phyloP scores from a whole-genome alignment of 768 basidiomycete genomes.

The Boletales sp. region DNA sequence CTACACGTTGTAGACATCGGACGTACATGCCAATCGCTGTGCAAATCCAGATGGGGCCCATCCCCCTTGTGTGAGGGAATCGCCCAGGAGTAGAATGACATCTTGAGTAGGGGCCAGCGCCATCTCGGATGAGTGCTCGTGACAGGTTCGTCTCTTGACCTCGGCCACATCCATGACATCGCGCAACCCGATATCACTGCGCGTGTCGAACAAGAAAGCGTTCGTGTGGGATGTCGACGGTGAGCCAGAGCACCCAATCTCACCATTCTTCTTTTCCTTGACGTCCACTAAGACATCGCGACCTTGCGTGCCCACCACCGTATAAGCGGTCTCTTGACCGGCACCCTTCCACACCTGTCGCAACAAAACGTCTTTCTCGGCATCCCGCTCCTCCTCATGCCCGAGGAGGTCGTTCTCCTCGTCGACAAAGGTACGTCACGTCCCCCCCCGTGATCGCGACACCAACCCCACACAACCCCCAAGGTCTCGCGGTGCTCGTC shows the following conservation, averaged over 20 bases:
- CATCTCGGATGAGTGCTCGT: slow-evolving; percentile 35
- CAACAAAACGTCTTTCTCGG: slow-evolving; percentile 98
- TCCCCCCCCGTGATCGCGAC: not conserved
- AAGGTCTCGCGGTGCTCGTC: slow-evolving; percentile 75
- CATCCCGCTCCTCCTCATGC: slow-evolving; percentile 81
- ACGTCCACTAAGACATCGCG: slow-evolving; percentile 61
- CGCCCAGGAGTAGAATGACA: slow-evolving; percentile 72
- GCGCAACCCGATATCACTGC: slow-evolving; percentile 46
- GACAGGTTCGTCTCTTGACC: too few relatives aligned
- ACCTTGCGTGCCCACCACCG: slow-evolving; percentile 73
- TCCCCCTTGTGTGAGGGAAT: slow-evolving; percentile 72
- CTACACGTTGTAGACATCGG: not conserved
- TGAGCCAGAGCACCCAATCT: slow-evolving; percentile 26
- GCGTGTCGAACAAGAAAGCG: slow-evolving; percentile 73
- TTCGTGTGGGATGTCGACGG: slow-evolving; percentile 91
- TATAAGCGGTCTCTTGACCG: slow-evolving; percentile 81
- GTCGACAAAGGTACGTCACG: slow-evolving; percentile 63
- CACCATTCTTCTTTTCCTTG: not conserved
- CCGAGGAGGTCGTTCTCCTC: slow-evolving; percentile 89
- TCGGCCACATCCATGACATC: slow-evolving; percentile 7
- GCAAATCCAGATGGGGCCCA: slow-evolving; percentile 65
- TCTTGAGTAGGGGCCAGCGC: slow-evolving; percentile 53
- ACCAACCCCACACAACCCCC: not conserved
- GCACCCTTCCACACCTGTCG: slow-evolving; percentile 90
- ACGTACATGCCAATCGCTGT: slow-evolving; percentile 51